phyloP scores from a whole-genome alignment of 2,329 filamentous ascomycete species.

The Westerdykella aurantiaca region DNA sequence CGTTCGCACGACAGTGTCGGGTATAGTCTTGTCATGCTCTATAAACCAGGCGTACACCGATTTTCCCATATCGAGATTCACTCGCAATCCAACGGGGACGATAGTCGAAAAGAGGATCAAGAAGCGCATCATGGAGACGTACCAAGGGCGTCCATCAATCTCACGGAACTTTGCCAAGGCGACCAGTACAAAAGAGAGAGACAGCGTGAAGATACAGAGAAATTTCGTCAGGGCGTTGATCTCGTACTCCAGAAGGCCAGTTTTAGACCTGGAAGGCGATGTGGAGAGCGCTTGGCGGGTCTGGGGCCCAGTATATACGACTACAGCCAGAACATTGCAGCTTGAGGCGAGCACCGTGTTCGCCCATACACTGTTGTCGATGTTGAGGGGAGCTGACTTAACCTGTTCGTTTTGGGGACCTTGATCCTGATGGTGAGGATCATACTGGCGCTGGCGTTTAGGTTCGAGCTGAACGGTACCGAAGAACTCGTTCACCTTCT shows the following conservation, averaged over 20 bases:
- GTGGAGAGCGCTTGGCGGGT: slow-evolving; percentile 92
- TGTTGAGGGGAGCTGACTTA: slow-evolving; percentile 69
- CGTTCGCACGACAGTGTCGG: slow-evolving; percentile 86
- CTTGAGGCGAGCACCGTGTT: slow-evolving; percentile 96
- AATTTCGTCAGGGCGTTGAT: slow-evolving; percentile 98
- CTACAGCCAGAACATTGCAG: slow-evolving; percentile 78
- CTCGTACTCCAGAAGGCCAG: slow-evolving; percentile 86
- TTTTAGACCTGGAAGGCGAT: slow-evolving; percentile 85
- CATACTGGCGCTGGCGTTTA: slow-evolving; percentile 45
- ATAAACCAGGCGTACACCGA: slow-evolving; percentile 95
- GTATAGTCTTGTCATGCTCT: slow-evolving; percentile 81
- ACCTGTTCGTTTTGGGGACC: slow-evolving; percentile 9
- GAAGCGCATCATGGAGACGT: slow-evolving; percentile 97
- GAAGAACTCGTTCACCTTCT: slow-evolving; percentile 88
- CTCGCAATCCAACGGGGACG: slow-evolving; percentile 90
- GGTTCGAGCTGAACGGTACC: slow-evolving; percentile 76
- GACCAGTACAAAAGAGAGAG: slow-evolving; percentile 81
- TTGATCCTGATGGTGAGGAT: slow-evolving; percentile 34
- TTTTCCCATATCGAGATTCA: slow-evolving; percentile 96
- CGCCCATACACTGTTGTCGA: slow-evolving; percentile 98
- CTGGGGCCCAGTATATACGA: slow-evolving; percentile 91
- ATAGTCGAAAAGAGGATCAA: slow-evolving; percentile 98
- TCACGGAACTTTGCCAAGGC: slow-evolving; percentile 72
- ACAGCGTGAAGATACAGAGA: slow-evolving; percentile 78
- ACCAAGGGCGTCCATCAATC: slow-evolving; percentile 70